phyloP scores from a whole-genome alignment of 768 basidiomycete genomes.

The Amanita pseudoporphyria region DNA sequence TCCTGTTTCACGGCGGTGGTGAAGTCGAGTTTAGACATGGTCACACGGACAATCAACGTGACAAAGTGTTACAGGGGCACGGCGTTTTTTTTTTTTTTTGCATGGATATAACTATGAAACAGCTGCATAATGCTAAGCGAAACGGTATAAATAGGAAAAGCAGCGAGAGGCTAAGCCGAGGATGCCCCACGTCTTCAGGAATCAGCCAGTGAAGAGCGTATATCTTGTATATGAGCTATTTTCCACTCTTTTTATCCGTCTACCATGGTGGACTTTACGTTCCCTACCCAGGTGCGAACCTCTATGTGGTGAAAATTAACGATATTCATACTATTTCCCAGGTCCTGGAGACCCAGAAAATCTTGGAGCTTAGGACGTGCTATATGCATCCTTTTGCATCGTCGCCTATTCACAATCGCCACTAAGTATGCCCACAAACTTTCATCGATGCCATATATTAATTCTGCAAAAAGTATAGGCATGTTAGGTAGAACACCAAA shows the following conservation, averaged over 20 bases:
- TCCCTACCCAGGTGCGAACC: constrained; percentile 24
- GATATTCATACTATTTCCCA: constrained; percentile 12
- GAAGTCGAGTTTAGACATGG: constrained; percentile 19
- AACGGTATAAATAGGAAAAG: no score
- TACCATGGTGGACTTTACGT: constrained; percentile 40
- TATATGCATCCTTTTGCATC: neutral
- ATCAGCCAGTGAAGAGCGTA: constrained; percentile 40
- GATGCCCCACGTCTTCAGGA: constrained; percentile 24
- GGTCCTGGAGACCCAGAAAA: constrained; percentile 31
- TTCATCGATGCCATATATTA: neutral
- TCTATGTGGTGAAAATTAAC: neutral
- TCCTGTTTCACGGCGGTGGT: constrained; percentile 57
- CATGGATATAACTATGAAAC: no score
- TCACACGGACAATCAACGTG: constrained; percentile 4
- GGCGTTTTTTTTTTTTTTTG: no score
- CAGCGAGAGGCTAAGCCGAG: no score
- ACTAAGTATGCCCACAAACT: neutral
- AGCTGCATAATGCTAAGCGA: no score
- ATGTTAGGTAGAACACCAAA: constrained; percentile 18
- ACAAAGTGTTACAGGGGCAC: no score
- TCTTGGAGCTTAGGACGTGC: constrained; percentile 36
- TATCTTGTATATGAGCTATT: constrained; percentile 36
- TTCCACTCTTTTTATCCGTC: constrained; percentile 28
- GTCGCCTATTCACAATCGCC: neutral
- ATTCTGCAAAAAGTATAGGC: neutral